These are phyloP conservation scores for Yamadazyma nakazawae DNA, from an alignment of 805 yeast species.

Conservation along the genomic window DNA sequence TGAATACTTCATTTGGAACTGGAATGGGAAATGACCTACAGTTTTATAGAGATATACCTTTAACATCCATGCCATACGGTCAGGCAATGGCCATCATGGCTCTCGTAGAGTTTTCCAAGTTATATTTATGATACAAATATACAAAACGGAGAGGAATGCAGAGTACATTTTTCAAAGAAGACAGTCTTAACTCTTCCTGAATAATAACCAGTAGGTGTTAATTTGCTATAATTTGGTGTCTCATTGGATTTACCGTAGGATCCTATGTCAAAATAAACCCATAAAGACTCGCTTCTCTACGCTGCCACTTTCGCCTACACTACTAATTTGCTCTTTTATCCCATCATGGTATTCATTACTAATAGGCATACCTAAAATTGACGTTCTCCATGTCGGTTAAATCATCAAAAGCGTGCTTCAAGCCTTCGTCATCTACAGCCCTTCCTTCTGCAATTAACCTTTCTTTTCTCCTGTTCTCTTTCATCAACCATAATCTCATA, in stretches of 20 bases:
- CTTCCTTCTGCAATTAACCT: constrained; percentile 21
- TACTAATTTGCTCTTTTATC: no score
- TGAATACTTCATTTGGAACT: constrained; percentile 34
- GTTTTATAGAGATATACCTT: constrained; percentile 31
- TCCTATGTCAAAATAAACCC: no score
- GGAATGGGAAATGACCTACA: constrained; percentile 32
- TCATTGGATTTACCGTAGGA: no score
- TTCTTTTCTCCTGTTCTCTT: constrained; percentile 54
- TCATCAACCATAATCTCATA: constrained; percentile 40
- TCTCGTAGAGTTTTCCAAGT: constrained; percentile 23
- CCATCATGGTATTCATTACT: constrained; percentile 6
- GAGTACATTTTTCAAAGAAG: no score
- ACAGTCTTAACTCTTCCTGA: no score
- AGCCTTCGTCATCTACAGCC: constrained; percentile 14
- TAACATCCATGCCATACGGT: constrained; percentile 35
- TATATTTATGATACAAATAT: constrained; percentile 19
- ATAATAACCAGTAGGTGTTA: no score
- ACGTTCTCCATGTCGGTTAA: constrained; percentile 57
- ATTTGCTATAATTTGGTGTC: no score
- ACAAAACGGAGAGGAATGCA: no score
- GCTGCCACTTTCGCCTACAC: no score
- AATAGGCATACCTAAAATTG: constrained; percentile 53
- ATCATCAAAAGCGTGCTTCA: constrained; percentile 50
- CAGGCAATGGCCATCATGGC: constrained; percentile 40
- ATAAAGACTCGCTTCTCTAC: no score